Evolutionary conservation across 768 basidiomycete species (phyloP).

Genomic region (Suillus luteus): DNA sequence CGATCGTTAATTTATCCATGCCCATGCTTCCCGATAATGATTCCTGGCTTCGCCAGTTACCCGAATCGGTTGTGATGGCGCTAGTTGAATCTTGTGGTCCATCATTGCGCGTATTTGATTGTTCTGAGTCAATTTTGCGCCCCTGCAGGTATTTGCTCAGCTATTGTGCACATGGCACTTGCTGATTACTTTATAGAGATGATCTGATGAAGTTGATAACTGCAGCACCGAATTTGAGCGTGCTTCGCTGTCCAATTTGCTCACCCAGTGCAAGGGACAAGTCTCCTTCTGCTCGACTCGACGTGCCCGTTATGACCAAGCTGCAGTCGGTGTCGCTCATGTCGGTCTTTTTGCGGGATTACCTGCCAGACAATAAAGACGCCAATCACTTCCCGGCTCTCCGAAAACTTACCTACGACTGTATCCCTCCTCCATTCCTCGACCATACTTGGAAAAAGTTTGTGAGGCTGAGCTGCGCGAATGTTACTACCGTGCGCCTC

Average conservation of each 20-base stretch:
- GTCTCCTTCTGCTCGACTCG: constrained; percentile 20
- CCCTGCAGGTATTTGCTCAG: constrained; percentile 27
- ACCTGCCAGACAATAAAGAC: constrained; percentile 30
- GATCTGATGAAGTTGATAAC: constrained; percentile 31
- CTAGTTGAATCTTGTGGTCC: constrained; percentile 29
- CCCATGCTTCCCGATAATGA: constrained; percentile 27
- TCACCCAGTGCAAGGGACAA: constrained; percentile 26
- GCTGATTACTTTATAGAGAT: constrained; percentile 20
- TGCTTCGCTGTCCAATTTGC: constrained; percentile 31
- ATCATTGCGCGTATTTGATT: constrained; percentile 31
- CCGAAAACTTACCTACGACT: constrained; percentile 33
- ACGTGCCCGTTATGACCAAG: constrained; percentile 31
- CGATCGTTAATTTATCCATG: constrained; percentile 28
- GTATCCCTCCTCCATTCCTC: constrained; percentile 32
- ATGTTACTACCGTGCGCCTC: constrained; percentile 29
- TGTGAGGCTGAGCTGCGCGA: constrained; percentile 26
- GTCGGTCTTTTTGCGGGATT: constrained; percentile 33
- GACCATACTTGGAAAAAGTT: constrained; percentile 32
- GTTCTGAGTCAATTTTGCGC: constrained; percentile 32
- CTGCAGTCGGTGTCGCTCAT: constrained; percentile 28
- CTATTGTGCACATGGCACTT: not conserved
- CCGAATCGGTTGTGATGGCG: constrained; percentile 21
- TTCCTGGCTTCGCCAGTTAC: constrained; percentile 31
- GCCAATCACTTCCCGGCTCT: constrained; percentile 32
- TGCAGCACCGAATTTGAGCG: constrained; percentile 28